These are phyloP conservation scores for Biancaea sappan DNA, from an alignment of 306 rosid species.

Conservation along the genomic window DNA sequence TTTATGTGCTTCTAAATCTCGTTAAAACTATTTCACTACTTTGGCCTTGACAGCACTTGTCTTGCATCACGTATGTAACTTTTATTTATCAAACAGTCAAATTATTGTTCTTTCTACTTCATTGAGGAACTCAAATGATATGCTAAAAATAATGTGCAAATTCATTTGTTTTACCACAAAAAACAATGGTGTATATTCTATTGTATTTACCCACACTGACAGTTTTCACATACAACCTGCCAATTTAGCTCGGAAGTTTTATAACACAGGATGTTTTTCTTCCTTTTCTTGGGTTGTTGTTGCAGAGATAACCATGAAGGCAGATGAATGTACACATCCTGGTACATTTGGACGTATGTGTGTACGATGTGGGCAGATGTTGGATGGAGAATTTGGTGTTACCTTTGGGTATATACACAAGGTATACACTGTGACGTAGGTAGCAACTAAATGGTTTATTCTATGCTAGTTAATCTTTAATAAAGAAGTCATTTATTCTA, in stretches of 20 bases:
- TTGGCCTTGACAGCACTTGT: conserved; percentile 2
- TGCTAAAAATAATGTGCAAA: not conserved
- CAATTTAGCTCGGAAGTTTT: conserved; percentile 13
- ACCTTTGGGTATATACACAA: conserved; percentile 82
- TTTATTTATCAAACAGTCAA: not conserved
- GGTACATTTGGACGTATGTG: conserved; percentile 84
- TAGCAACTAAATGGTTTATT: conserved; percentile 10
- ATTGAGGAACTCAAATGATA: not conserved
- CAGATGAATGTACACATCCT: conserved; percentile 66
- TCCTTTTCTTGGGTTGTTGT: not conserved
- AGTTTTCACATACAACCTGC: conserved; percentile 6
- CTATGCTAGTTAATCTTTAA: conserved; percentile 5
- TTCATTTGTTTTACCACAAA: not conserved
- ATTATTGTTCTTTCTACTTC: not conserved
- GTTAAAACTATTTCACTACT: conserved; percentile 13
- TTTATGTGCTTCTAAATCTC: not conserved
- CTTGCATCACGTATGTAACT: conserved; percentile 11
- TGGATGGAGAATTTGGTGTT: conserved; percentile 74
- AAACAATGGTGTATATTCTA: not conserved
- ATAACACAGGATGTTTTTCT: not conserved
- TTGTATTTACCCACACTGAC: conserved; percentile 1
- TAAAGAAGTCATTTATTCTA: not conserved
- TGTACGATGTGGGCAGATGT: conserved; percentile 67
- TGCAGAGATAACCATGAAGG: conserved; percentile 53
- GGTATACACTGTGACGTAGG: conserved; percentile 43